A percentile compares a stretch with the other conserved stretches of the same genome.
Conservation (phyloP, 1,139 yeast genomes). For the Candida glucosophila region DNA sequence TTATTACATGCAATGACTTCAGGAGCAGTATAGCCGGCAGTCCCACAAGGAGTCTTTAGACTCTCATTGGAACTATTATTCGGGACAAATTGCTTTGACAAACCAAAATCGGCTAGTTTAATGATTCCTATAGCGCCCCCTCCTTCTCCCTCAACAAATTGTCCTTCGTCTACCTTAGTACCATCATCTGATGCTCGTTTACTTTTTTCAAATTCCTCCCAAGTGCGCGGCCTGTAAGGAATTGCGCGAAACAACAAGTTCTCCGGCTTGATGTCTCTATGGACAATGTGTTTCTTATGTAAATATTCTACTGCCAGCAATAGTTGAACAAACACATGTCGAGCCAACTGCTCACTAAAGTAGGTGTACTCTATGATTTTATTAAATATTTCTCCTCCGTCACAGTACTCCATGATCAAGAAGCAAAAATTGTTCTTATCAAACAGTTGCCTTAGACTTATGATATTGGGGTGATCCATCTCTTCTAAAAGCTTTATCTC, state of each 20-base stretch:
- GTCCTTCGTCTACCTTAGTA: constrained; percentile 80
- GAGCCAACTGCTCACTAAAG: constrained; percentile 74
- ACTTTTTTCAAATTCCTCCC: constrained; percentile 28
- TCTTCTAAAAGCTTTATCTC: constrained; percentile 82
- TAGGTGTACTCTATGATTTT: constrained; percentile 88
- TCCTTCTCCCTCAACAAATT: constrained; percentile 66
- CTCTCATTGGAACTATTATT: constrained; percentile 24
- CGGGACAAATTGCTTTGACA: constrained; percentile 73
- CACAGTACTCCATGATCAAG: constrained; percentile 73
- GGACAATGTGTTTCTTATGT: constrained; percentile 79
- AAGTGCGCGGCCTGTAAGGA: constrained; percentile 35
- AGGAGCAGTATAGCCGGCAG: constrained; percentile 76
- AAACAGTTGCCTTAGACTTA: constrained; percentile 61
- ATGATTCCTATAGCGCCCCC: constrained; percentile 85
- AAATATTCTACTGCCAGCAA: constrained; percentile 75
- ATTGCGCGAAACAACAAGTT: constrained; percentile 60
- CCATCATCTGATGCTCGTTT: constrained; percentile 70
- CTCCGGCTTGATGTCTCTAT: constrained; percentile 93
- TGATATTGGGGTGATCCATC: constrained; percentile 63
- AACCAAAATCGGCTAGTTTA: constrained; percentile 87
- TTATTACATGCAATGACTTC: constrained; percentile 60
- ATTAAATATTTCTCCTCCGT: constrained; percentile 93
- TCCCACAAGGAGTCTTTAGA: constrained; percentile 62
- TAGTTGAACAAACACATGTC: constrained; percentile 80
- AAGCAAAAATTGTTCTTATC: constrained; percentile 52